These are phyloP conservation scores for Aspergillus sp. DNA, from an alignment of 2,329 filamentous ascomycete species.

Conservation along the genomic window DNA sequence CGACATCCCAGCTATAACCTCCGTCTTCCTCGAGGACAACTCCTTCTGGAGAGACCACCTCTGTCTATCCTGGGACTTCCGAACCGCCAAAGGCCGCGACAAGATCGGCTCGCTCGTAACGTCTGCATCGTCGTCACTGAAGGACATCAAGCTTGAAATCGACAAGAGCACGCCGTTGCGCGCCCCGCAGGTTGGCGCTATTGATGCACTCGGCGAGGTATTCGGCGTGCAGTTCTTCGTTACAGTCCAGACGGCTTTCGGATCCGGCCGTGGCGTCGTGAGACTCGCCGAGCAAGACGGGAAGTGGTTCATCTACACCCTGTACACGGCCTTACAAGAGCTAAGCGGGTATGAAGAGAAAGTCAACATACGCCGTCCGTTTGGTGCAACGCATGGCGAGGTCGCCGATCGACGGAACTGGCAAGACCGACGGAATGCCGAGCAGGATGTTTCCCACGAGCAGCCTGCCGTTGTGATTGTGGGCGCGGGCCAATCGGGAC, in stretches of 20 bases:
- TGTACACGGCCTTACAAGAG: slow-evolving; percentile 61
- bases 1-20: slow-evolving; percentile 33
- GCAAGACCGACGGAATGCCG: slow-evolving; percentile 53
- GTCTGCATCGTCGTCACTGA: slow-evolving; percentile 40
- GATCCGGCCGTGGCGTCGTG: slow-evolving; percentile 57
- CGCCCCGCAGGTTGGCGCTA: slow-evolving; percentile 44
- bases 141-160: slow-evolving; percentile 45
- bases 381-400: slow-evolving; percentile 58
- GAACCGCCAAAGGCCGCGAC: slow-evolving; percentile 51
- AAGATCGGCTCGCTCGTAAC: slow-evolving; percentile 38
- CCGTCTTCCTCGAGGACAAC: slow-evolving; percentile 52
- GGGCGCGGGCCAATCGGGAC: slow-evolving; percentile 63
- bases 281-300: slow-evolving; percentile 47
- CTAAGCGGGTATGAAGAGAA: slow-evolving; percentile 57
- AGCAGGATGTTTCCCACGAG: slow-evolving; percentile 50
- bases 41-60: slow-evolving; percentile 62
- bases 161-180: slow-evolving; percentile 35
- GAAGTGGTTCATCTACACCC: slow-evolving; percentile 62
- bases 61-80: slow-evolving; percentile 56
- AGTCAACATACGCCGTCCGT: slow-evolving; percentile 48
- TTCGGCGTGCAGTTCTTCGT: slow-evolving; percentile 60
- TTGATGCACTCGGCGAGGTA: slow-evolving; percentile 53
- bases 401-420: slow-evolving; percentile 59
- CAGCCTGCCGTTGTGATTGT: slow-evolving; percentile 63
- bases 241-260: slow-evolving; percentile 53